These are phyloP conservation scores for Ascochyta clinopodiicola DNA, from an alignment of 2,329 filamentous ascomycete genomes.

Conservation along the genomic window DNA sequence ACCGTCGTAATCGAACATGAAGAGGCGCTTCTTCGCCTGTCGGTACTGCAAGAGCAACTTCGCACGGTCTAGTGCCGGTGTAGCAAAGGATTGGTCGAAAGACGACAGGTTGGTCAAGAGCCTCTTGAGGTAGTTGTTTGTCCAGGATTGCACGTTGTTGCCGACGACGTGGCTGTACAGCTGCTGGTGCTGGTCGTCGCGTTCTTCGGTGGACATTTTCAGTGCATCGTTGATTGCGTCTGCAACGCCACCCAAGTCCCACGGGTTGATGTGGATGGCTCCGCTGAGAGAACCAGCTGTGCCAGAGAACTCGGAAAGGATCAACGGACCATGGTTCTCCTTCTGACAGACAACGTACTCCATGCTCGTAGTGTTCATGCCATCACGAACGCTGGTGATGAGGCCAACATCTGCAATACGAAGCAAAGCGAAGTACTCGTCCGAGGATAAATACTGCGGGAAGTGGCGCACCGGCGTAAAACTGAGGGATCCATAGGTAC, in stretches of 20 bases:
- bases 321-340: conserved; percentile 83
- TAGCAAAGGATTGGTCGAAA: conserved; percentile 75
- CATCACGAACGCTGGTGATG: conserved; percentile 94
- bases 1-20: conserved; percentile 99
- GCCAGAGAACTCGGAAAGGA: conserved; percentile 95
- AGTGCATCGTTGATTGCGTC: conserved; percentile 82
- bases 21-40: conserved; percentile 77
- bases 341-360: conserved; percentile 95
- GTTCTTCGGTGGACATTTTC: conserved; percentile 72
- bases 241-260: conserved; percentile 86
- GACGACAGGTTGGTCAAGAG: conserved; percentile 81
- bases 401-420: conserved; percentile 88
- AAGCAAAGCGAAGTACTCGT: conserved; percentile 94
- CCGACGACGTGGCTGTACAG: conserved; percentile 85
- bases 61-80: conserved; percentile 79
- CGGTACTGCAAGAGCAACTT: conserved; percentile 77
- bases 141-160: conserved; percentile 88
- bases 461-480: conserved; percentile 94
- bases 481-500: conserved; percentile 83
- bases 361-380: conserved; percentile 96
- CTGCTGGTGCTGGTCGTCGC: conserved; percentile 71
- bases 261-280: conserved; percentile 96
- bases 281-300: conserved; percentile 84
- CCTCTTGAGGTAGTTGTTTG: conserved; percentile 76
- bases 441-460: conserved; percentile 85